These are phyloP conservation scores for Forsythia suspensa DNA, from an alignment of 257 asterid genomes.

Conservation along the genomic window DNA sequence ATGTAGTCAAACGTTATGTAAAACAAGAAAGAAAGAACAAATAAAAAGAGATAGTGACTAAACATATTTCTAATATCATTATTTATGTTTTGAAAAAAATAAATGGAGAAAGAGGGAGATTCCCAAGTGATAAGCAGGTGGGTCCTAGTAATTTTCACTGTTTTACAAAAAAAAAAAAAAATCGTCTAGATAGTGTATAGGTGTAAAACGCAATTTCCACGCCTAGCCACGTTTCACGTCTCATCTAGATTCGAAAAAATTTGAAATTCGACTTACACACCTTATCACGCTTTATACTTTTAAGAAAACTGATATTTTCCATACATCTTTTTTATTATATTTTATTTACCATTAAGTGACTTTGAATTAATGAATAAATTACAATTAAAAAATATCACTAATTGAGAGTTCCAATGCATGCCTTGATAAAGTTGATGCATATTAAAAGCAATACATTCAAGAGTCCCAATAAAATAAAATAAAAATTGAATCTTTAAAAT, in stretches of 20 bases:
- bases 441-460: neutral
- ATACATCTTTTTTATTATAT: neutral
- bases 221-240: too few species aligned
- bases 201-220: too few species aligned
- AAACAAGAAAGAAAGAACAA: neutral
- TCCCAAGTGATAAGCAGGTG: constrained; percentile 36
- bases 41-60: neutral
- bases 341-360: neutral
- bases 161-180: too few species aligned
- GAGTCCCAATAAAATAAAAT: neutral
- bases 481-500: neutral
- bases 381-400: neutral
- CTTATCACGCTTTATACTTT: too few species aligned
- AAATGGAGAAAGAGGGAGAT: constrained; percentile 13
- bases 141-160: constrained; percentile 1
- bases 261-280: too few species aligned
- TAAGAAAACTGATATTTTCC: too few species aligned
- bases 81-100: neutral
- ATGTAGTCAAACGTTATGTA: neutral
- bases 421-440: constrained; percentile 33
- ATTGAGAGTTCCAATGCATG: constrained; percentile 45
- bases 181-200: too few species aligned
- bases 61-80: neutral
- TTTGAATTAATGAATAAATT: neutral
- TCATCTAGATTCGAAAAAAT: too few species aligned